Evolutionary conservation across 345 rosid genomes (phyloP).

Genomic region (Durio zibethinus): DNA sequence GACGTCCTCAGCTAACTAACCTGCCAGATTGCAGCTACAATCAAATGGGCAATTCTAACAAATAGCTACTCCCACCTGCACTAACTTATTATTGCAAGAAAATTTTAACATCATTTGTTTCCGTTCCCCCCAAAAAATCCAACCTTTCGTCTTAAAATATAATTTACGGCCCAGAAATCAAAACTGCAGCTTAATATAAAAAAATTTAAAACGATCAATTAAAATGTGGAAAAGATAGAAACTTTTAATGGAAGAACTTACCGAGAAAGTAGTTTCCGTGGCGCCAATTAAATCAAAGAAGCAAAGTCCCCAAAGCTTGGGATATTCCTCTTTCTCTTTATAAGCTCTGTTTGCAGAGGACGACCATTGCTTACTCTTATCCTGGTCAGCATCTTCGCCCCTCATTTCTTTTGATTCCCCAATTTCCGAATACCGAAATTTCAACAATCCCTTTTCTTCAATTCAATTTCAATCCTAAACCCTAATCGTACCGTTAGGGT

Average conservation of each 20-base stretch:
- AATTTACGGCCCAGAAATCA: neutral
- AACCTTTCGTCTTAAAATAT: neutral
- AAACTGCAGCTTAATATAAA: neutral
- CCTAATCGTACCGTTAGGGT: slow-evolving; percentile 30
- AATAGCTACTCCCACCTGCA: neutral
- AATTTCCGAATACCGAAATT: neutral
- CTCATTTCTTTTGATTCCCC: slow-evolving; percentile 32
- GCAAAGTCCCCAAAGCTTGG: slow-evolving; percentile 68
- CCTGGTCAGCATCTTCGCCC: slow-evolving; percentile 32
- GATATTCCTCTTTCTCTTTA: slow-evolving; percentile 39
- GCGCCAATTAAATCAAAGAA: slow-evolving; percentile 79
- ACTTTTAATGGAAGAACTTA: slow-evolving; percentile 26
- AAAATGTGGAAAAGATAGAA: neutral
- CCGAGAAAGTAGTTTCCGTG: slow-evolving; percentile 83
- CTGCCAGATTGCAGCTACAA: slow-evolving; percentile 48
- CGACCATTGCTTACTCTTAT: slow-evolving; percentile 38
- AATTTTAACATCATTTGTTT: neutral
- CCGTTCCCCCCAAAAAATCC: neutral
- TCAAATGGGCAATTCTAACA: slow-evolving; percentile 19
- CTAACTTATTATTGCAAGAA: neutral
- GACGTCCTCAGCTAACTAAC: slow-evolving; percentile 74
- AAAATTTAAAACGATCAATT: neutral
- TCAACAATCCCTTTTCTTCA: neutral
- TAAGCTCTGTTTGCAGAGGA: slow-evolving; percentile 26
- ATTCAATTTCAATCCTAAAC: slow-evolving; percentile 12